Evolutionary conservation across 1,284 basidiomycete species (phyloP), one percentile per base, ranked within the genome.

Genomic region (Filobasidium uniguttulatum): DNA sequence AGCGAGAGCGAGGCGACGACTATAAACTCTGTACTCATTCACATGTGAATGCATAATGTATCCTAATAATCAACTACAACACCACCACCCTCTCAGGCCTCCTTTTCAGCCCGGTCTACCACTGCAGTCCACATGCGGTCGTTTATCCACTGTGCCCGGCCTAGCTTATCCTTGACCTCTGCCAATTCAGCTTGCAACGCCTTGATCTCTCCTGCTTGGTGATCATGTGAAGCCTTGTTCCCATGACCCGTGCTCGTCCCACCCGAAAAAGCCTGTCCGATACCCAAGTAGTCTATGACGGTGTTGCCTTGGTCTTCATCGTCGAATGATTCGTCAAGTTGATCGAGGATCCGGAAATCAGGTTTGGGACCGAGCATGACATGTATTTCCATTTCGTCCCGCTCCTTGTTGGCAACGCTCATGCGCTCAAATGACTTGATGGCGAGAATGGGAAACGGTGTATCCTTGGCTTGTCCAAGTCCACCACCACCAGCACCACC

Each of bases 61-160:
- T n/a, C n/a, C n/a, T n/a, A n/a, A n/a, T n/a, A n/a, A n/a, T n/a
- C n/a, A n/a, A n/a, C n/a, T n/a, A n/a, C n/a, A n/a, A n/a, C n/a
- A n/a, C n/a, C n/a, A n/a, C n/a, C n/a, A n/a, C n/a, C n/a, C n/a
- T n/a, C n/a, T n/a, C n/a, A n/a, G n/a, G n/a, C n/a, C n/a, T n/a
- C n/a, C n/a, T n/a, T n/a, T n/a, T n/a, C n/a, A n/a, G n/a, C n/a
- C 40, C 40, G 23, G 25, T 68, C 65, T 17, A 68, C 62, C 0
- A 90, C 77, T 1, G 76, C 77, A 57, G 83, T 82, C 88, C 88
- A 91, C 82, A 91, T 90, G 46, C 77, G 75, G 60, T 90, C 85
- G 58, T 91, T 93, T 51, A 90, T 75, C 29, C 80, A 77, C 60
- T 85, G 85, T 3, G 88, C 88, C 62, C 79, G 81, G 23, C 77